Evolutionary conservation across 805 yeast species (phyloP).

Genomic region (Torulaspora microellipsoides): DNA sequence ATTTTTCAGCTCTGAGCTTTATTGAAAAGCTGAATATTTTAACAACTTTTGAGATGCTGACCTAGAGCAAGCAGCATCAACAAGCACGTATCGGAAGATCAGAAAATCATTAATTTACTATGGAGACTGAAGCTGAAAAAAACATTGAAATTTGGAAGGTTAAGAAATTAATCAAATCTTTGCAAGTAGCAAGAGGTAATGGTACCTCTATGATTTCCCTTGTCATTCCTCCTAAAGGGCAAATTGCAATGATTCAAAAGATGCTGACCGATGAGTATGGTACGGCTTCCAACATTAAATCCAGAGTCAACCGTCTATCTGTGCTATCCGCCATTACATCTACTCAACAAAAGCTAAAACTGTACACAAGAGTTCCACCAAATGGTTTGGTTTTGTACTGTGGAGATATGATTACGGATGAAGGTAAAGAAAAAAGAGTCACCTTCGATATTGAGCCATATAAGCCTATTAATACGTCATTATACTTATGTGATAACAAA

Average conservation of each 20-base stretch:
- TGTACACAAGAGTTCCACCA: slow-evolving; percentile 83
- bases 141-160: slow-evolving; percentile 99
- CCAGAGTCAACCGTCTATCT: slow-evolving; percentile 93
- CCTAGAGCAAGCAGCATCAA: too few relatives aligned
- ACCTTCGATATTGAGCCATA: slow-evolving; percentile 98
- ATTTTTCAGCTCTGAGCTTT: too few relatives aligned
- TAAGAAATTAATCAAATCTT: slow-evolving; percentile 84
- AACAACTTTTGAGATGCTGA: too few relatives aligned
- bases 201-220: slow-evolving; percentile 99
- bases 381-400: slow-evolving; percentile 96
- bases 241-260: slow-evolving; percentile 79
- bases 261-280: slow-evolving; percentile 98
- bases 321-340: slow-evolving; percentile 96
- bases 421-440: slow-evolving; percentile 95
- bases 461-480: slow-evolving; percentile 97
- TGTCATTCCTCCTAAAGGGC: slow-evolving; percentile 93
- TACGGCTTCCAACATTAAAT: slow-evolving; percentile 96
- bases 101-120: slow-evolving; percentile 1
- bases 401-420: slow-evolving; percentile 96
- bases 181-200: slow-evolving; percentile 92
- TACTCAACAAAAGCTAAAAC: slow-evolving; percentile 92
- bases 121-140: slow-evolving; percentile 80
- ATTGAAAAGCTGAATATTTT: too few relatives aligned
- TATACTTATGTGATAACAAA: slow-evolving; percentile 94
- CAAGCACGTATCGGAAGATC: too few relatives aligned